These are phyloP conservation scores for Rehmannia glutinosa DNA, from an alignment of 257 asterid genomes.

Conservation along the genomic window DNA sequence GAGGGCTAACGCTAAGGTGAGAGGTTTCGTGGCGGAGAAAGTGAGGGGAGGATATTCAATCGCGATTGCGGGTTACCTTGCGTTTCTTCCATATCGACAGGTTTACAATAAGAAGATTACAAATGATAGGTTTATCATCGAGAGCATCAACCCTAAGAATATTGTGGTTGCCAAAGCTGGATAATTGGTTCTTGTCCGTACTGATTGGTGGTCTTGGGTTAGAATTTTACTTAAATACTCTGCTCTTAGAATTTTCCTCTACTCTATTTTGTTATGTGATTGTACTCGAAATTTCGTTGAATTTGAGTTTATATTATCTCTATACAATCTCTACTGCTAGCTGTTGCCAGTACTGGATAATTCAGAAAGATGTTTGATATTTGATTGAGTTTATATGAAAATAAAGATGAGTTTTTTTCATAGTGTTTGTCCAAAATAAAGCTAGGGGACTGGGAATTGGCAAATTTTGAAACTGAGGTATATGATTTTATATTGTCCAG, in stretches of 20 bases:
- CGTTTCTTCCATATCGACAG: constrained; percentile 30
- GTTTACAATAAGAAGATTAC: background rate
- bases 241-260: constrained; percentile 6
- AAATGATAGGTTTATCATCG: constrained; percentile 30
- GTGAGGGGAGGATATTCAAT: constrained; percentile 47
- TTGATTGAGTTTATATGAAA: background rate
- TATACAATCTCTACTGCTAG: background rate
- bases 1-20: constrained; percentile 33
- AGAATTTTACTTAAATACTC: background rate
- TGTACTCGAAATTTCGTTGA: background rate
- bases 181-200: background rate
- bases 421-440: no score
- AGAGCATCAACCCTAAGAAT: constrained; percentile 22
- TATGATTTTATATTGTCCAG: no score
- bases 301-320: background rate
- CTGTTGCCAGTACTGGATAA: background rate
- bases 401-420: background rate
- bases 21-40: constrained; percentile 43
- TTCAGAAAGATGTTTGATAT: background rate
- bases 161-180: constrained; percentile 22
- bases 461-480: no score
- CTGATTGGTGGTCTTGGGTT: constrained; percentile 9
- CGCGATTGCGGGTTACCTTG: constrained; percentile 53
- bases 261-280: background rate
- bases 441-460: no score